phyloP scores from a whole-genome alignment of 2,329 filamentous ascomycete genomes.

The Magnaporthiopsis poae region DNA sequence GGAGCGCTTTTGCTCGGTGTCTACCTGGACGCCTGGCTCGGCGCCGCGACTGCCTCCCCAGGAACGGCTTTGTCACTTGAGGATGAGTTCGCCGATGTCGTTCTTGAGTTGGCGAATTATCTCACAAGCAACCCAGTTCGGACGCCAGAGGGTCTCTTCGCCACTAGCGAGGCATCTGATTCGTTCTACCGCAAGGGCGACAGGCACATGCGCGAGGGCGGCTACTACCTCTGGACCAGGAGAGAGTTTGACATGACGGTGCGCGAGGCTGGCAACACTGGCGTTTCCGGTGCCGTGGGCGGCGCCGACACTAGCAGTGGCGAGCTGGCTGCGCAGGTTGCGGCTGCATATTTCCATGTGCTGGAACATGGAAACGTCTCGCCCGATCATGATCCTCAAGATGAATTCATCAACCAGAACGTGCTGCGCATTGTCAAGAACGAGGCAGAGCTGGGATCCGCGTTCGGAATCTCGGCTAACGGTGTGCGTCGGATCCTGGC shows the following conservation, averaged over 20 bases:
- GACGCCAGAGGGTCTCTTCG: constrained; percentile 63
- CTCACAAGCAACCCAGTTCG: constrained; percentile 59
- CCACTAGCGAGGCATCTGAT: constrained; percentile 83
- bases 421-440: constrained; percentile 65
- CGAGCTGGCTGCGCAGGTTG: constrained; percentile 57
- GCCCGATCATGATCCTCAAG: constrained; percentile 72
- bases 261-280: constrained; percentile 17
- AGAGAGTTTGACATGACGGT: constrained; percentile 76
- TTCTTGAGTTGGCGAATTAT: constrained; percentile 79
- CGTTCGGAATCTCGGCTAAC: constrained; percentile 62
- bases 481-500: constrained; percentile 60
- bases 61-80: constrained; percentile 27
- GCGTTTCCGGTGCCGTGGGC: background rate
- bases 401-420: constrained; percentile 92
- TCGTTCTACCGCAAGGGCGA: constrained; percentile 67
- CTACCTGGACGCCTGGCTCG: constrained; percentile 77
- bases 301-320: constrained; percentile 26
- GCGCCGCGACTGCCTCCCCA: constrained; percentile 24
- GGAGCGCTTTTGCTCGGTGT: constrained; percentile 76
- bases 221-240: constrained; percentile 87
- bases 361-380: constrained; percentile 76
- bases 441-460: constrained; percentile 57
- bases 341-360: constrained; percentile 77
- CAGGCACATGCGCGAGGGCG: constrained; percentile 75
- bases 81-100: constrained; percentile 64